Evolutionary conservation across 768 basidiomycete genomes (phyloP).

Genomic region (Termitomyces sp.): DNA sequence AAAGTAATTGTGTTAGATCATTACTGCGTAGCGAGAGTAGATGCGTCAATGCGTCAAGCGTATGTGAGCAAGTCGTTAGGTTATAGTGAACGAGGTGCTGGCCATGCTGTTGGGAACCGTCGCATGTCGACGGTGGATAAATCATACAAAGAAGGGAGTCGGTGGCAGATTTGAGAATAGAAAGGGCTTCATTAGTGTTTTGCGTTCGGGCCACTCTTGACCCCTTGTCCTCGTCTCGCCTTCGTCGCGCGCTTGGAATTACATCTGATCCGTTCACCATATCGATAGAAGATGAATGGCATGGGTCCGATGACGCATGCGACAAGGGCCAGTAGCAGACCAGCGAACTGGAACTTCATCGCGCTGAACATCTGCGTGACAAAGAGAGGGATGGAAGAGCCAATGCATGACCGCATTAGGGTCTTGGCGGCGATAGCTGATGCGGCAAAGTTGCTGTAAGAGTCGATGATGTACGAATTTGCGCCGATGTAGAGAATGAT

Average conservation of each 20-base stretch:
- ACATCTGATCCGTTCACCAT: constrained; percentile 36
- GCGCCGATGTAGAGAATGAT: constrained; percentile 37
- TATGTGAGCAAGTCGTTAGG: background rate
- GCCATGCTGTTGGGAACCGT: constrained; percentile 1
- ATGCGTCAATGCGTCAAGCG: background rate
- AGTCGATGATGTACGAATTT: constrained; percentile 41
- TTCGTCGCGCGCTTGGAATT: constrained; percentile 6
- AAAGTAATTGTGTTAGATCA: background rate
- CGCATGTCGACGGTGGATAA: background rate
- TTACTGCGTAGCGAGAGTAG: background rate
- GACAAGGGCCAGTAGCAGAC: constrained; percentile 28
- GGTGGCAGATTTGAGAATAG: background rate
- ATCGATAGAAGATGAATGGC: constrained; percentile 33
- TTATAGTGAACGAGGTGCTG: constrained; percentile 7
- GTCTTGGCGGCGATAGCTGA: constrained; percentile 43
- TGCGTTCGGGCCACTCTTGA: constrained; percentile 1
- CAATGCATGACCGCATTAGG: constrained; percentile 30
- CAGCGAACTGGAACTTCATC: constrained; percentile 35
- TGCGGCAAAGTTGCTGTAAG: constrained; percentile 36
- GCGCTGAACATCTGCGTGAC: constrained; percentile 35
- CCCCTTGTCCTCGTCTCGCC: constrained; percentile 9
- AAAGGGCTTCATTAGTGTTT: background rate
- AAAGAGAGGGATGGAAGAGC: constrained; percentile 33
- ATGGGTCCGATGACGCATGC: constrained; percentile 29
- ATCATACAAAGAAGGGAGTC: background rate